These are phyloP conservation scores for Paramecium sexaurelia DNA, from an alignment of 73 alveolate species.

Conservation along the genomic window DNA sequence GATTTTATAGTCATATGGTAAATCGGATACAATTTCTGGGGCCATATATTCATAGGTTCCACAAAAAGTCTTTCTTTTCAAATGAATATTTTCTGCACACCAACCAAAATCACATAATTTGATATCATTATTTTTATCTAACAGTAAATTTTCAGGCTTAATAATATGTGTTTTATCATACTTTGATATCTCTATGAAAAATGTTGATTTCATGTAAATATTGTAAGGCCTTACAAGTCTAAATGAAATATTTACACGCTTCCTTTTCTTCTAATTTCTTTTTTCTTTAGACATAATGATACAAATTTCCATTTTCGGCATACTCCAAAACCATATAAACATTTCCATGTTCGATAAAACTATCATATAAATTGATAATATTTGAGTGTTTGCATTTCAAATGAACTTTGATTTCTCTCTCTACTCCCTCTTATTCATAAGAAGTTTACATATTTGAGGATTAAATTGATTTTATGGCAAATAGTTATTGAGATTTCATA, in stretches of 20 bases:
- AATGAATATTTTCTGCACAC: constrained; percentile 77
- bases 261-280: constrained; percentile 65
- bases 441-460: constrained; percentile 46
- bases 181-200: constrained; percentile 69
- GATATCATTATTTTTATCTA: constrained; percentile 74
- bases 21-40: constrained; percentile 82
- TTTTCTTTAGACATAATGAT: constrained; percentile 56
- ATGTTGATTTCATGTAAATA: constrained; percentile 62
- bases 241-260: constrained; percentile 64
- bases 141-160: constrained; percentile 82
- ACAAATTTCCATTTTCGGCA: constrained; percentile 68
- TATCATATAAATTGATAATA: constrained; percentile 54
- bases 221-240: constrained; percentile 64
- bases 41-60: constrained; percentile 73
- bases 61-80: constrained; percentile 65
- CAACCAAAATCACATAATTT: constrained; percentile 88
- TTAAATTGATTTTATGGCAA: constrained; percentile 37
- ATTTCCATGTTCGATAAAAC: constrained; percentile 58
- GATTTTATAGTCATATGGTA: constrained; percentile 77
- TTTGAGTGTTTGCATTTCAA: constrained; percentile 50
- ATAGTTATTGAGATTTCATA: not conserved
- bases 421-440: constrained; percentile 64
- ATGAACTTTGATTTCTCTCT: constrained; percentile 67
- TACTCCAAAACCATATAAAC: constrained; percentile 68
- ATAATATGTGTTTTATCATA: not conserved